Conservation (phyloP, 139 green algal genomes). For the Tetratostichococcus sp. region DNA sequence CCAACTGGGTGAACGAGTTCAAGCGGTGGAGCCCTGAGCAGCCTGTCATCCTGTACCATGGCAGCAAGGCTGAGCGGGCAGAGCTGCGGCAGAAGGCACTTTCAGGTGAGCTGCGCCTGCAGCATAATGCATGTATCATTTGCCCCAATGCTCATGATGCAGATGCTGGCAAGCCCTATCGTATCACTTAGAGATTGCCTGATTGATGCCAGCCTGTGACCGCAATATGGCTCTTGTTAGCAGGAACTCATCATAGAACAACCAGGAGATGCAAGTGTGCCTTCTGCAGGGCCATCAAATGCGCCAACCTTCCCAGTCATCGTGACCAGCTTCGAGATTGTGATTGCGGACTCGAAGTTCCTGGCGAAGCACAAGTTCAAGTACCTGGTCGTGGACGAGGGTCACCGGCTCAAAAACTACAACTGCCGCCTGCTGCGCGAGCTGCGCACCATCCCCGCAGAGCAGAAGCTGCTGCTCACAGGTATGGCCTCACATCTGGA, state of each 20-base stretch:
- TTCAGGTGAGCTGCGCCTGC: slow-evolving; percentile 6
- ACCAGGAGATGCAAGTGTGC: too few species aligned
- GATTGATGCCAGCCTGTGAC: too few species aligned
- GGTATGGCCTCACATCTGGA: slow-evolving; percentile 50
- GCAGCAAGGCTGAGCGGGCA: slow-evolving; percentile 63
- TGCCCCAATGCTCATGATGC: too few species aligned
- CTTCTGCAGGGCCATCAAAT: slow-evolving; percentile 12
- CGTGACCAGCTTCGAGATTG: slow-evolving; percentile 92
- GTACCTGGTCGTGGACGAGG: slow-evolving; percentile 92
- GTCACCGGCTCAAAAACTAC: slow-evolving; percentile 96
- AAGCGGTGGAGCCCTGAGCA: slow-evolving; percentile 79
- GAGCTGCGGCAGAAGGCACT: slow-evolving; percentile 47
- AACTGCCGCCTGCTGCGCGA: slow-evolving; percentile 91
- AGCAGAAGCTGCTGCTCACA: slow-evolving; percentile 92
- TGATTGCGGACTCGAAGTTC: slow-evolving; percentile 79
- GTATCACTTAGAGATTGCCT: too few species aligned
- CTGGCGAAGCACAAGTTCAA: slow-evolving; percentile 54
- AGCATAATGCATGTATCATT: too few species aligned
- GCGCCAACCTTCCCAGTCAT: slow-evolving; percentile 77
- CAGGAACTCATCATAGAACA: too few species aligned
- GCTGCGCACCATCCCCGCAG: slow-evolving; percentile 65
- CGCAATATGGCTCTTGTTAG: too few species aligned
- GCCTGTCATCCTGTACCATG: slow-evolving; percentile 90
- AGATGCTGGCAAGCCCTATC: too few species aligned
- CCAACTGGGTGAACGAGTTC: slow-evolving; percentile 95